phyloP scores from a whole-genome alignment of 2,329 filamentous ascomycete genomes.

The Penicillium sp. region DNA sequence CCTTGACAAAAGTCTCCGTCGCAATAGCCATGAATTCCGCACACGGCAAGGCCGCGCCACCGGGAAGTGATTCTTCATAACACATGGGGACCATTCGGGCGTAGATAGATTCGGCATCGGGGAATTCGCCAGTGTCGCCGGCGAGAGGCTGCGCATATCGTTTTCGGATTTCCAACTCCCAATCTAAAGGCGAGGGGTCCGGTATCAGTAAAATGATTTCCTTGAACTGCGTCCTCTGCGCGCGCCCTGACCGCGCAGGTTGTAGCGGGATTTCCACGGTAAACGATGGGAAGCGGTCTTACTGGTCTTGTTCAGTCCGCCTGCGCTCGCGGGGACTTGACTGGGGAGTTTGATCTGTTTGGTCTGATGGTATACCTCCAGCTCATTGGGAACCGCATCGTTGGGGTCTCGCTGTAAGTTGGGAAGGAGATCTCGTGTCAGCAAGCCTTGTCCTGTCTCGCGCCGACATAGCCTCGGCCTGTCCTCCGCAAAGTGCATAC shows the following conservation, averaged over 20 bases:
- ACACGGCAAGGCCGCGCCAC: slow-evolving; percentile 59
- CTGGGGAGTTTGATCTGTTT: slow-evolving; percentile 61
- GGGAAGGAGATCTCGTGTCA: slow-evolving; percentile 17
- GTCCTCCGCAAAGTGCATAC: slow-evolving; percentile 39
- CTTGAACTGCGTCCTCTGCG: not conserved
- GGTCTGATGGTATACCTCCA: slow-evolving; percentile 53
- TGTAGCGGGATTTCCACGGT: slow-evolving; percentile 12
- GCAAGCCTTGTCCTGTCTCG: slow-evolving; percentile 4
- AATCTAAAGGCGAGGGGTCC: slow-evolving; percentile 49
- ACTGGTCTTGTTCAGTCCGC: slow-evolving; percentile 81
- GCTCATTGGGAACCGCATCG: slow-evolving; percentile 39
- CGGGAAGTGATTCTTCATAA: slow-evolving; percentile 66
- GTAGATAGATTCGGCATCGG: slow-evolving; percentile 62
- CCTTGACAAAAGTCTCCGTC: slow-evolving; percentile 68
- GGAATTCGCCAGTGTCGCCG: slow-evolving; percentile 68
- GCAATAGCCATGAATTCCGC: slow-evolving; percentile 67
- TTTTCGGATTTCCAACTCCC: slow-evolving; percentile 70
- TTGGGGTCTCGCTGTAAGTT: slow-evolving; percentile 44
- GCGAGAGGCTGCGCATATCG: slow-evolving; percentile 68
- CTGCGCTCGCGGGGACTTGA: slow-evolving; percentile 71
- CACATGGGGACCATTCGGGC: slow-evolving; percentile 68
- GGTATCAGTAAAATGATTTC: slow-evolving; percentile 24
- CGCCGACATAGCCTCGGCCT: not conserved
- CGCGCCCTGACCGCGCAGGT: slow-evolving; percentile 15
- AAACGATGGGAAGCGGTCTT: slow-evolving; percentile 42